Base-by-base conservation (phyloP, 371 early-diverging fungal genomes). In the Apophysomyces variabilis region DNA sequence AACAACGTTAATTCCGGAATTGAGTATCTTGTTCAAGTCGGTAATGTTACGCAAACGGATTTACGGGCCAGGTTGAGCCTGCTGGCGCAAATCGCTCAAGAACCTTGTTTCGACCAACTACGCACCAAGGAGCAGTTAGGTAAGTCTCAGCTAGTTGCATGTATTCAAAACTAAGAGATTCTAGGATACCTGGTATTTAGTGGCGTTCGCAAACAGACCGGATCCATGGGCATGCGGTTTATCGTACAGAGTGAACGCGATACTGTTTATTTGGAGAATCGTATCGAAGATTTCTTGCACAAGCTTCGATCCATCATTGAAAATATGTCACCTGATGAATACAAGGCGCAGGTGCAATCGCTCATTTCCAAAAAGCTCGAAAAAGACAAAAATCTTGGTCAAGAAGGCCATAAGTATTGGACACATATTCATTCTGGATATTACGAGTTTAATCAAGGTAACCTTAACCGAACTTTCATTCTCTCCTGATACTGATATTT, bases 31-130 rank as follows among this genome's bases (percentile, higher is more conserved):
- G 68, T 91, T 39, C 93, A 92, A 70, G 84, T 86, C 6, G 88
- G 87, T 38, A 77, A 83, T 71, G 78, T 84, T 36, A 81, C 84
- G 11, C 80, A 88, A 60, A 82, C 74, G n/a, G 62, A 69, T 36
- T 73, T 84, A 16, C 86, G 93, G 21, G 90, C 89, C 4, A 76
- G 83, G n/a, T 67, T 91, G 37, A 85, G 85, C 26, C 76, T 98
- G 21, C 63, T 95, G 68, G 84, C 87, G 0, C 92, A 94, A 66
- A 90, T 97, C 16, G 77, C 89, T 5, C 81, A 88, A 62, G 96
- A 97, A 72, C 95, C 97, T 8, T 93, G 90, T 70, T 98, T 96
- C 77, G 91, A 96, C 74, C 91, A 91, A 70, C 80, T 98, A 45
- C 87, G 97, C 26, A 97, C 98, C 5, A 94, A 95, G 68, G 96